Conservation (phyloP, 2,329 filamentous ascomycete genomes). For the Oidium heveae region DNA sequence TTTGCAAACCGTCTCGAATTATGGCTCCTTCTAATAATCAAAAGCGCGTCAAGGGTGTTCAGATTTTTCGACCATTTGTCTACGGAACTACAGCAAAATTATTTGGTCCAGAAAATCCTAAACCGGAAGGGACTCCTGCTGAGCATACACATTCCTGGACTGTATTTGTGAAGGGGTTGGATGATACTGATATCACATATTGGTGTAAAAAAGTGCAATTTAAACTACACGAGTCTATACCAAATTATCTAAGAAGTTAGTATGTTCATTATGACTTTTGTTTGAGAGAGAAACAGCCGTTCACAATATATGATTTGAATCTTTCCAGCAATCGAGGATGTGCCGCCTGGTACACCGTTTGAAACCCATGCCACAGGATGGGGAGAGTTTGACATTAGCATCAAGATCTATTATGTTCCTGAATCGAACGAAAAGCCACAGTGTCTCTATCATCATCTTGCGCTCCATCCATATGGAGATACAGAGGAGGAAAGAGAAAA, state of each 20-base stretch:
- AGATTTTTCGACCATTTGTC: slow-evolving; percentile 40
- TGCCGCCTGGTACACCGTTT: slow-evolving; percentile 38
- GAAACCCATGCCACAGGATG: slow-evolving; percentile 81
- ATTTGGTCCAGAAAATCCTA: slow-evolving; percentile 54
- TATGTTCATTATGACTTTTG: slow-evolving; percentile 2
- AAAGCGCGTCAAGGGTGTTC: slow-evolving; percentile 38
- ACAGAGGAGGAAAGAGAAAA: slow-evolving; percentile 43
- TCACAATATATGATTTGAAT: not conserved
- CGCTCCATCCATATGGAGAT: slow-evolving; percentile 72
- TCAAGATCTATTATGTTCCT: slow-evolving; percentile 79
- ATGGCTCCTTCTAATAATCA: slow-evolving; percentile 34
- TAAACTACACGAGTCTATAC: slow-evolving; percentile 92
- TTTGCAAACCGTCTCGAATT: not conserved
- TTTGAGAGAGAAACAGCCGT: too few species aligned
- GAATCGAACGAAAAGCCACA: slow-evolving; percentile 82
- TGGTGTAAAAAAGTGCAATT: slow-evolving; percentile 96
- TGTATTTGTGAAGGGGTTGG: slow-evolving; percentile 75
- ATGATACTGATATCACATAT: slow-evolving; percentile 75
- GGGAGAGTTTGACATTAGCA: slow-evolving; percentile 92
- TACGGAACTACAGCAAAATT: slow-evolving; percentile 60
- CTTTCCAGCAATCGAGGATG: slow-evolving; percentile 38
- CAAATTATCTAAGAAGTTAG: slow-evolving; percentile 60
- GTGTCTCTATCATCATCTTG: slow-evolving; percentile 80
- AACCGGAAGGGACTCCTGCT: slow-evolving; percentile 49
- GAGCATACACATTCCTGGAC: slow-evolving; percentile 96